Evolutionary conservation across 441 rosid species (phyloP), one percentile per base, ranked within the genome.

Genomic region (Biscutella laevigata): DNA sequence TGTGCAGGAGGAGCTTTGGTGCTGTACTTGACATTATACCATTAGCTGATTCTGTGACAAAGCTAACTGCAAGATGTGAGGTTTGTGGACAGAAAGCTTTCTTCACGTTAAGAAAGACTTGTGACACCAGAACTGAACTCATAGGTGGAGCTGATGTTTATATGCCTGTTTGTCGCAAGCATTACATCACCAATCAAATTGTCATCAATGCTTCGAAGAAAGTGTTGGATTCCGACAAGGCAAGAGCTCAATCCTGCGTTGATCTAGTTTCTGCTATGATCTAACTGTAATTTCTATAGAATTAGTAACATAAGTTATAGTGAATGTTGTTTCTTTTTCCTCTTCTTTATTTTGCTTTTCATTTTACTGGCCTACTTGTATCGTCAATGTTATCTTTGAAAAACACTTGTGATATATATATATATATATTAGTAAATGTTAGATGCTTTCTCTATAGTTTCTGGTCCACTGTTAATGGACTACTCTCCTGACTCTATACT

Each of bases 111-210:
- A 81, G 98, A 67, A 87, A 80, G 69, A 83, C 71, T n/a, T 68
- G 53, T 27, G 90, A 79, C 44, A 80, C 74, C 0, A 48, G 70
- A 56, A 83, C 88, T 5, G 94, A 87, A 42, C 71, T 91, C 20
- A 80, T 87, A 0, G 96, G 83, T 0, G 96, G 96, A n/a, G 71
- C 84, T 25, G 91, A 85, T 48, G 60, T 84, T 15, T 87, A 91
- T 69, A 83, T 87, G 95, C 98, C 88, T 0, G 91, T 83, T 21
- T 91, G 98, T 66, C 88, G 95, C 5, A 82, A 73, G 42, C 98
- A 87, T 59, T 84, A 87, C 24, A 67, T 81, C 9, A 62, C 61
- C 33, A 73, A 84, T 3, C 81, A 79, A 39, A 58, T 49, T 5
- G 77, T 68, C 21, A 54, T 55, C 11, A 71, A 74, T 64, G 66